Conservation (phyloP, 257 asterid species). For the Solanum clarkiae region DNA sequence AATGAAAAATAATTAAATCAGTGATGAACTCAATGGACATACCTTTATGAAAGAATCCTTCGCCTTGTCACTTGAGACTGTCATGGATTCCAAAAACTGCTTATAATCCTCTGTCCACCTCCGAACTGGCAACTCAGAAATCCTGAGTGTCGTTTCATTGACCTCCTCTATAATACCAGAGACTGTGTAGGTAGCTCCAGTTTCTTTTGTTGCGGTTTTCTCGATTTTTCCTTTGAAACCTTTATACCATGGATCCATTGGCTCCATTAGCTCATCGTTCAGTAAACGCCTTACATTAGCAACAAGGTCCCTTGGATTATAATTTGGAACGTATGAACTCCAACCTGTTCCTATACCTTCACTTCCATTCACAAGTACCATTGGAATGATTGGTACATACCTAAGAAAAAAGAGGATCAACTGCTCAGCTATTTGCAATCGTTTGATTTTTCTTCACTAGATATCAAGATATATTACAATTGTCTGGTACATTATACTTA, state of each 20-base stretch:
- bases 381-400: constrained; percentile 82
- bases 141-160: constrained; percentile 47
- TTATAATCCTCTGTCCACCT: constrained; percentile 93
- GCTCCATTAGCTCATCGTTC: constrained; percentile 55
- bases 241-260: constrained; percentile 95
- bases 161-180: constrained; percentile 68
- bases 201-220: constrained; percentile 56
- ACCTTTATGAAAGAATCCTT: constrained; percentile 87
- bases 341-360: constrained; percentile 99
- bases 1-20: neutral
- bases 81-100: constrained; percentile 73
- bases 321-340: constrained; percentile 86
- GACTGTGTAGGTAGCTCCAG: constrained; percentile 49
- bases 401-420: constrained; percentile 21
- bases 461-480: neutral
- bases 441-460: neutral
- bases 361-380: constrained; percentile 93
- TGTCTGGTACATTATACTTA: constrained; percentile 9
- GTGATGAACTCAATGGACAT: neutral
- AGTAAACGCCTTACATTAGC: constrained; percentile 63
- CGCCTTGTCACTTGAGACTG: constrained; percentile 53
- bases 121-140: constrained; percentile 81
- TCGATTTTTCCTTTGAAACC: constrained; percentile 75
- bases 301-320: constrained; percentile 79
- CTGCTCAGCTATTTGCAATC: neutral